phyloP scores from a whole-genome alignment of 2,329 filamentous ascomycete species.

The Xylariaceae sp. region DNA sequence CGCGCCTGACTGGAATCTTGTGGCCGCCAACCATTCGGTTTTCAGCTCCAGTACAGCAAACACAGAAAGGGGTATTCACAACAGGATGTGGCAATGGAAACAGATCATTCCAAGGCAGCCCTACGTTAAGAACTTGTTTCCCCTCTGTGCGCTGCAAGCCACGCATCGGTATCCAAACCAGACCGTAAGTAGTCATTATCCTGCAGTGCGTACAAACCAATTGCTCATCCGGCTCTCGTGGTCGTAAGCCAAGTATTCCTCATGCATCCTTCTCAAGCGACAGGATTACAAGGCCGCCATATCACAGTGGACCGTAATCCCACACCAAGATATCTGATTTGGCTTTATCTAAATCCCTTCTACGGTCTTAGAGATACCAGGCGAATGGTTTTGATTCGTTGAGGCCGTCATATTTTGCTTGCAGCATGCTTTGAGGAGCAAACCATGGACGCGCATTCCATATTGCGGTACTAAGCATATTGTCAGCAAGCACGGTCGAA shows the following conservation, averaged over 20 bases:
- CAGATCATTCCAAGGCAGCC: too few species aligned
- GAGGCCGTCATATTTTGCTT: neutral
- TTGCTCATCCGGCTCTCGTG: neutral
- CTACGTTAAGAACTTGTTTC: neutral
- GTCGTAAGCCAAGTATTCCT: neutral
- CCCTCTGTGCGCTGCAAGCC: neutral
- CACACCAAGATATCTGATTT: neutral
- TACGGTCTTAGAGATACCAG: neutral
- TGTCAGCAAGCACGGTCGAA: neutral
- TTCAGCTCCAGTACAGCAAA: constrained; percentile 8
- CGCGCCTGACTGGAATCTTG: constrained; percentile 8
- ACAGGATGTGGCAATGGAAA: neutral
- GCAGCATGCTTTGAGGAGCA: neutral
- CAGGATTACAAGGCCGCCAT: neutral
- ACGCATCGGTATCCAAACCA: neutral
- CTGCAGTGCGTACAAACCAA: neutral
- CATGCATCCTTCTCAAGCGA: neutral
- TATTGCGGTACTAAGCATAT: neutral
- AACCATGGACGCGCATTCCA: neutral
- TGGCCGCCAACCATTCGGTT: constrained; percentile 6
- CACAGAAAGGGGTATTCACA: neutral
- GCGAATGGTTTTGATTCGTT: neutral
- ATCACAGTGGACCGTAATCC: neutral
- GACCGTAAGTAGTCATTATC: neutral
- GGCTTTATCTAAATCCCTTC: neutral